Evolutionary conservation across 2,329 filamentous ascomycete genomes (phyloP).

Genomic region (Penicillium sp.): DNA sequence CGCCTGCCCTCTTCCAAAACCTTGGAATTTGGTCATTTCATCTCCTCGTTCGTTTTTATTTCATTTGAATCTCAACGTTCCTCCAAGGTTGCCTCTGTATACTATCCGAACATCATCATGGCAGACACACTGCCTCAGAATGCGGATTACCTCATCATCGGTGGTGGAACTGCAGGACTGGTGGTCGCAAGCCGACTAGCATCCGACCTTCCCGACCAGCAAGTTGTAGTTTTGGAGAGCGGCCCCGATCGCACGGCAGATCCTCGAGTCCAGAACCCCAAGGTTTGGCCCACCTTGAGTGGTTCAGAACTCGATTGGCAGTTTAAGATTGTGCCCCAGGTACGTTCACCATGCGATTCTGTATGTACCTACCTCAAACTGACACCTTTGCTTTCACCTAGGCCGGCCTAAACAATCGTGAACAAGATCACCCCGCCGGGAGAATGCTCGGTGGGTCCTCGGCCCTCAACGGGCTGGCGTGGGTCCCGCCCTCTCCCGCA

Average conservation of each 20-base stretch:
- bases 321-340: constrained; percentile 12
- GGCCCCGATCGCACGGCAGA: constrained; percentile 15
- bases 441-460: constrained; percentile 30
- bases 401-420: constrained; percentile 18
- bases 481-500: constrained; percentile 47
- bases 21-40: no score
- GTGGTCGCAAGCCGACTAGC: constrained; percentile 16
- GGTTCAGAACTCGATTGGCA: constrained; percentile 19
- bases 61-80: no score
- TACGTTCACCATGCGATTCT: background rate
- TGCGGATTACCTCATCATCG: constrained; percentile 16
- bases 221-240: constrained; percentile 13
- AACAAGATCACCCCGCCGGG: constrained; percentile 28
- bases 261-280: constrained; percentile 6
- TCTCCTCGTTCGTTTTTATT: no score
- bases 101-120: no score
- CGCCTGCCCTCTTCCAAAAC: no score
- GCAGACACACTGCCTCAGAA: background rate
- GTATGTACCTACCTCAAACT: background rate
- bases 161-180: constrained; percentile 17
- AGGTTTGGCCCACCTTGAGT: constrained; percentile 1
- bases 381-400: background rate
- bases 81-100: no score
- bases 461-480: constrained; percentile 17
- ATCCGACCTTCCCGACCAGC: constrained; percentile 12